A percentile compares a stretch with the other conserved stretches of the same genome.
Conservation (phyloP, 192 early-diverging fungal genomes). For the Entomortierella parvispora region DNA sequence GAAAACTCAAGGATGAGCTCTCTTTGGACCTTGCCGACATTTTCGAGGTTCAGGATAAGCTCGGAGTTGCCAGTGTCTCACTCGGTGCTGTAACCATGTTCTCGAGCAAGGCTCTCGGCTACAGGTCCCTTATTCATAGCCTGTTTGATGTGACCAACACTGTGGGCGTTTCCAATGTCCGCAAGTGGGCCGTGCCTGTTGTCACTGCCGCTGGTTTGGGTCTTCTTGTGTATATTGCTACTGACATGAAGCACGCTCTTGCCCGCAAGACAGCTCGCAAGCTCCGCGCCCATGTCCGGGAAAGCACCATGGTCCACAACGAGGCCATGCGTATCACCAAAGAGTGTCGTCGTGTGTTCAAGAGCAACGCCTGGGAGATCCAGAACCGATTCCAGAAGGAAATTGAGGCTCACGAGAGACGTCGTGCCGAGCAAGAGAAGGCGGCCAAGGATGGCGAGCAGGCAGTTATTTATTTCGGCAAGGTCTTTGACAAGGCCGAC, state of each 20-base stretch:
- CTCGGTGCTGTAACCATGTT: slow-evolving; percentile 51
- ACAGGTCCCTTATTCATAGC: slow-evolving; percentile 54
- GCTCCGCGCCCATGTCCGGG: slow-evolving; percentile 57
- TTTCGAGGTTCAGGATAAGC: slow-evolving; percentile 44
- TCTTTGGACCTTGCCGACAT: slow-evolving; percentile 46
- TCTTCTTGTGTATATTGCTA: slow-evolving; percentile 68
- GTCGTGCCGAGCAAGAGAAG: slow-evolving; percentile 66
- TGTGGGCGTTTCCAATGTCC: slow-evolving; percentile 68
- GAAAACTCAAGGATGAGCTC: slow-evolving; percentile 61
- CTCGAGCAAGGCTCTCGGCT: slow-evolving; percentile 38
- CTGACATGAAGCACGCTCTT: slow-evolving; percentile 76
- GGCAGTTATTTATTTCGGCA: slow-evolving; percentile 72
- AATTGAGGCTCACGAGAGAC: slow-evolving; percentile 76
- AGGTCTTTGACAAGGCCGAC: slow-evolving; percentile 67
- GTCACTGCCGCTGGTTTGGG: slow-evolving; percentile 68
- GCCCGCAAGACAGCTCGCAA: slow-evolving; percentile 76
- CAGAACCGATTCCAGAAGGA: slow-evolving; percentile 76
- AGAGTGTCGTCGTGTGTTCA: slow-evolving; percentile 71
- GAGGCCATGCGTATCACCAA: slow-evolving; percentile 73
- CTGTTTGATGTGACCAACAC: slow-evolving; percentile 62
- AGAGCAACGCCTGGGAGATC: slow-evolving; percentile 76
- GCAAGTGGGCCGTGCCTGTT: slow-evolving; percentile 69
- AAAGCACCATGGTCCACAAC: slow-evolving; percentile 61
- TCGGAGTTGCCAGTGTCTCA: slow-evolving; percentile 48
- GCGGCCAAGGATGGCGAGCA: slow-evolving; percentile 69